Base-by-base conservation (phyloP, 225 moss, liverwort and hornwort species). In the Pleurozium schreberi region DNA sequence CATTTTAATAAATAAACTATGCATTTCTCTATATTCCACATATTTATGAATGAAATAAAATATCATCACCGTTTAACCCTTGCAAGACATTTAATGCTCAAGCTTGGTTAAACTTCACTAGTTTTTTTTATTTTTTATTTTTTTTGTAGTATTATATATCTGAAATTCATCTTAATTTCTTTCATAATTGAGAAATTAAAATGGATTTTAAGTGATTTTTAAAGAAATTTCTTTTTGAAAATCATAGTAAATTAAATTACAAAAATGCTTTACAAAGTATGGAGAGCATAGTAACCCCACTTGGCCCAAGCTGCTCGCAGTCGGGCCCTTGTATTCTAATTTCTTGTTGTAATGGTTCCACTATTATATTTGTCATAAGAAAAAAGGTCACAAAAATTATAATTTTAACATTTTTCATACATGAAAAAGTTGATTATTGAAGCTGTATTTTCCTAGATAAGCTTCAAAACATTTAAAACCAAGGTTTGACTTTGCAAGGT, bases 41-140 rank as follows among this genome's bases (percentile, higher is more conserved):
- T 52, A 14, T 49, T 21, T 31, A 14, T 13, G 3, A 75, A 50
- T 50, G 5, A 18, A 34, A 34, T 34, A 1, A 52, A 52, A 13
- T 13, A 52, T 52, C 34, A 50, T 50, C 2, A 34, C 5, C 5
- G 52, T 76, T 21, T 14, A 20, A 20, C 2, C 4, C 20, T 50
- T 49, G 0, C 1, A 33, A 8, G 2, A 8, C 13, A 75, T 34
- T 50, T 21, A 1, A 8, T 21, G 8, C 50, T 0, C 1, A 10
- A 0, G 3, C 3, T 50, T 34, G 1, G 8, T 21, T 1, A 8
- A 21, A 30, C 30, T 31, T 74, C 11, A 31, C 1, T 74, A 74
- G 0, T 8, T 47, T 42, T 74, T 3, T 2, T 30, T 18, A n/a
- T n/a, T n/a, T n/a, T n/a, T n/a, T 20, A 20, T 19, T 49, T 16